phyloP scores from a whole-genome alignment of 164 flowering plant genomes.

The Tetrastigma voinierianum region DNA sequence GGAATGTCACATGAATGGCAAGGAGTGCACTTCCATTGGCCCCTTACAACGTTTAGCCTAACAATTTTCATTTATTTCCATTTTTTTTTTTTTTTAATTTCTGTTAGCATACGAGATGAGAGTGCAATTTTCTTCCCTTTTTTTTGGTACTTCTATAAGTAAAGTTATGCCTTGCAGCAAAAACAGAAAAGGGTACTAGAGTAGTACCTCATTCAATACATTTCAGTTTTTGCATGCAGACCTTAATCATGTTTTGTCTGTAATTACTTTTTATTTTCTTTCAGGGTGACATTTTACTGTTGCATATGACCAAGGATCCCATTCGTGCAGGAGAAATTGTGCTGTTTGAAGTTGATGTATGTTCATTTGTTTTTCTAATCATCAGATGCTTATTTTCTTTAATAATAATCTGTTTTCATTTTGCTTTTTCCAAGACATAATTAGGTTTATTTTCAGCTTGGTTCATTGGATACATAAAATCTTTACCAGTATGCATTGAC shows the following conservation, averaged over 20 bases:
- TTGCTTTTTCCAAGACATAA: neutral
- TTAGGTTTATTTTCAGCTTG: neutral
- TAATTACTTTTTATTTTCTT: slow-evolving; percentile 1
- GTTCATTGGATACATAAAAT: neutral
- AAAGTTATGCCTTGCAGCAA: too few relatives aligned
- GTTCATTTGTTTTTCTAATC: neutral
- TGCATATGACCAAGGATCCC: slow-evolving; percentile 56
- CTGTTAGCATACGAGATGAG: too few relatives aligned
- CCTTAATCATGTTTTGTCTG: neutral
- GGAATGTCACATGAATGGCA: too few relatives aligned
- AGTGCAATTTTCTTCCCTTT: too few relatives aligned
- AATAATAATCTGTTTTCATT: neutral
- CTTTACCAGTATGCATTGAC: neutral
- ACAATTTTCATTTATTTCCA: too few relatives aligned
- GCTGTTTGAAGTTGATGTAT: slow-evolving; percentile 63
- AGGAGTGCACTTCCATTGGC: too few relatives aligned
- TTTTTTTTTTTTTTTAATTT: too few relatives aligned
- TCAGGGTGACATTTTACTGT: slow-evolving; percentile 80
- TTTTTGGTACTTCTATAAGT: too few relatives aligned
- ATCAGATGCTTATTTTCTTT: neutral
- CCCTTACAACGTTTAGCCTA: too few relatives aligned
- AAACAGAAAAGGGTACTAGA: too few relatives aligned
- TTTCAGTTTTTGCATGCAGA: too few relatives aligned
- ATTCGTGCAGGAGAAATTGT: slow-evolving; percentile 74
- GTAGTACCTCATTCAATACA: too few relatives aligned